Evolutionary conservation across 345 rosid species (phyloP), one percentile per base, ranked within the genome.

Genomic region (Angophora floribunda): DNA sequence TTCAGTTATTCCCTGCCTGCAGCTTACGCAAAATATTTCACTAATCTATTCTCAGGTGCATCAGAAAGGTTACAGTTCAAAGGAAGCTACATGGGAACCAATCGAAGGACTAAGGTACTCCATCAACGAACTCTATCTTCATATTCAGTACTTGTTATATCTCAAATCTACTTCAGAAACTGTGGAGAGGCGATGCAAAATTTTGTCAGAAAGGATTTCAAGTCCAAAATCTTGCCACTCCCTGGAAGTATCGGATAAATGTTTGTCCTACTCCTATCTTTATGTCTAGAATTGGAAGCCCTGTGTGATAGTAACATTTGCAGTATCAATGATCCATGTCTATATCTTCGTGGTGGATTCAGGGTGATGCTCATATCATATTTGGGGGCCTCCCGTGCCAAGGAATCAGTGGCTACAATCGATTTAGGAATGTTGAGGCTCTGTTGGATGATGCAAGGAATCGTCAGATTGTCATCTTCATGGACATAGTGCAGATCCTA

Each of bases 301-400:
- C 49, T 88, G 88, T 88, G 89, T 87, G 85, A 70, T 86, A 19
- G 87, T 32, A 52, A 85, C 59, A 51, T 51, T 22, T 80, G 36
- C 50, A 55, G 75, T 53, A 87, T 45, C 10, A 4, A 12, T 51
- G n/a, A 79, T 44, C 86, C 50, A 41, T 52, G 80, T 88, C 57
- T 70, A 32, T 75, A 88, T 78, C 75, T 87, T 86, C 41, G n/a
- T 44, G 88, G 86, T 61, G 53, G 63, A 79, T 67, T 90, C 63
- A 97, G 99, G 99, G 99, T 87, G 94, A 92, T 91, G 98, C 93
- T 88, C 98, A 95, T 88, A 95, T 96, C 89, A 95, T 97, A 89
- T 97, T 99, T 92, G 99, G 99, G 16, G 99, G 99, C 63, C 99
- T 99, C 89, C 99, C 99, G 87, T 97, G 99, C 91, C 99, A 97